These are phyloP conservation scores for Pyracantha coccinea DNA, from an alignment of 331 rosid species.

Conservation along the genomic window DNA sequence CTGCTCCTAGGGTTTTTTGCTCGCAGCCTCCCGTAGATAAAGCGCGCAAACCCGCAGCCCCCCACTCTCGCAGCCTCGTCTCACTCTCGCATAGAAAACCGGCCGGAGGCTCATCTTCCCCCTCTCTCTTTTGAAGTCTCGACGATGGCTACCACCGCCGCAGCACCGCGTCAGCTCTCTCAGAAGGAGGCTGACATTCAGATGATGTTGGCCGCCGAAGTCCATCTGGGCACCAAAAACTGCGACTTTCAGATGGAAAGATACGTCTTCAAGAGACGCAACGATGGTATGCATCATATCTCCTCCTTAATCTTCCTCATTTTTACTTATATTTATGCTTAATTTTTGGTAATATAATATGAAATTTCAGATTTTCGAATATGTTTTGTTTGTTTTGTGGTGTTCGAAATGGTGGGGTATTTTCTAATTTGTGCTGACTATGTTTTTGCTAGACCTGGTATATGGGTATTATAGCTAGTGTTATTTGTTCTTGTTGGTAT, in stretches of 20 bases:
- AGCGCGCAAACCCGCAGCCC: not conserved
- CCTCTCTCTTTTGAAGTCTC: not conserved
- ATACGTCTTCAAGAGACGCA: slow-evolving; percentile 63
- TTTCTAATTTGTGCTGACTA: not conserved
- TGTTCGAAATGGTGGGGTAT: not conserved
- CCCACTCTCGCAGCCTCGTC: not conserved
- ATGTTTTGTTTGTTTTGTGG: not conserved
- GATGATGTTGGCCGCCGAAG: slow-evolving; percentile 68
- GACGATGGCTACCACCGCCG: slow-evolving; percentile 39
- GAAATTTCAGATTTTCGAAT: not conserved
- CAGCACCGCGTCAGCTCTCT: slow-evolving; percentile 50
- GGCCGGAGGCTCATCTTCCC: not conserved
- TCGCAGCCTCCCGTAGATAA: not conserved
- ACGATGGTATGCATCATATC: slow-evolving; percentile 38
- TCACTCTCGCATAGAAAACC: not conserved
- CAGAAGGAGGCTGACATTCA: slow-evolving; percentile 69
- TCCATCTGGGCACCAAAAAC: slow-evolving; percentile 63
- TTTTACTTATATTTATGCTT: not conserved
- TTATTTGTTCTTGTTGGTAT: not conserved
- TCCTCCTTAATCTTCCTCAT: not conserved
- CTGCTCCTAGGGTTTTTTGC: not conserved
- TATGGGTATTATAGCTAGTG: not conserved
- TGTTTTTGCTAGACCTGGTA: not conserved
- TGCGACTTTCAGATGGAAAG: slow-evolving; percentile 71
- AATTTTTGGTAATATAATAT: not conserved